Base-by-base conservation (phyloP, 345 rosid species). In the Chamaenerion angustifolium region DNA sequence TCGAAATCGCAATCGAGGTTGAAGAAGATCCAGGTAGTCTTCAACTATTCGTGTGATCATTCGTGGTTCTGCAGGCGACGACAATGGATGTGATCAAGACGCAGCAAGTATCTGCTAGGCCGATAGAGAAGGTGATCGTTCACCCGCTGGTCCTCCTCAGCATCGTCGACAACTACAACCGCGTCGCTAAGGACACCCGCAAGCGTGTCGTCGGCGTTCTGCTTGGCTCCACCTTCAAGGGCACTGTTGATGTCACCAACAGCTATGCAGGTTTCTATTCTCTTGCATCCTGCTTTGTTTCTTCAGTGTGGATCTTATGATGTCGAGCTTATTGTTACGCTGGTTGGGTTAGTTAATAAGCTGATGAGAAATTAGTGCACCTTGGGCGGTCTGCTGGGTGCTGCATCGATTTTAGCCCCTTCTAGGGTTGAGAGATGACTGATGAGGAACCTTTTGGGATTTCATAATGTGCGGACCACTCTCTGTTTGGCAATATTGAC, bases 61-160 rank as follows among this genome's bases (percentile, higher is more conserved):
- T 31, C 8, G 37, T 31, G 37, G 16, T n/a, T 43, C 35, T 41
- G 4, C 48, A 4, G 5, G 17, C 10, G 49, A 6, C 27, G 12
- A 25, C 58, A 11, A 86, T 92, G 96, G 98, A 92, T 45, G 96
- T 83, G 69, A 78, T 92, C 19, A 92, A 92, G 71, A 80, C 96
- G 21, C 96, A 87, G 69, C 95, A 92, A 64, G 66, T 92, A 43
- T 66, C 76, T 15, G 57, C 89, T 31, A 74, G 82, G 56, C 81
- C 98, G 40, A 76, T 92, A 12, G 95, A 87, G 85, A 92, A 83
- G 55, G 98, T 86, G 57, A 66, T 90, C 42, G 95, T 90, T 46
- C 98, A 92, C 16, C 98, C 98, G 5, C 83, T 92, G 45, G 98
- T 92, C 45, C 82, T 92, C 40, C 87, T 92, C 8, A 92, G 98